A percentile compares a stretch with the other conserved stretches of the same genome.
phyloP scores from a whole-genome alignment of 2,329 filamentous ascomycete species.

The Diaporthe destruens region DNA sequence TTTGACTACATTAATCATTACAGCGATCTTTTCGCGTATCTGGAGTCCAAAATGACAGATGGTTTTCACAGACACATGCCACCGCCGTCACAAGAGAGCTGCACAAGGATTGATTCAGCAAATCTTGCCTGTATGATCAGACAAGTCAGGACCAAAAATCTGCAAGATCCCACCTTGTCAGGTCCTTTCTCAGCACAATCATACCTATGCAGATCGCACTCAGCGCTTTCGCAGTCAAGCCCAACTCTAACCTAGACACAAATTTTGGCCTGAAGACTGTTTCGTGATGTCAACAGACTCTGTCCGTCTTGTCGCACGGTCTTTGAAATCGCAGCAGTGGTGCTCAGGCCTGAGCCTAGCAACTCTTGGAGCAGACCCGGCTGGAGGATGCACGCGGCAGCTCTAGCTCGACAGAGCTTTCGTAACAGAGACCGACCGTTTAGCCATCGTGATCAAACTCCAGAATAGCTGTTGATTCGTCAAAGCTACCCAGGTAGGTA shows the following conservation, averaged over 20 bases:
- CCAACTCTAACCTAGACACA: too few relatives aligned
- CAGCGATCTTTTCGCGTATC: too few relatives aligned
- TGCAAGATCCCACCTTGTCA: neutral
- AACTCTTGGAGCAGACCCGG: neutral
- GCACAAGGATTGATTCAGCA: too few relatives aligned
- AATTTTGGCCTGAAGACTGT: neutral
- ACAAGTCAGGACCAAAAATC: too few relatives aligned
- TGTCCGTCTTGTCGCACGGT: neutral
- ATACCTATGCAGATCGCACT: too few relatives aligned
- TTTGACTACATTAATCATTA: too few relatives aligned
- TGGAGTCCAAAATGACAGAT: too few relatives aligned
- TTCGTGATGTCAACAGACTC: neutral
- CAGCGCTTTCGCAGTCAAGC: neutral
- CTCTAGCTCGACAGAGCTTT: neutral
- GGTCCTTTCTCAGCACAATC: too few relatives aligned
- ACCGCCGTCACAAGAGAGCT: too few relatives aligned
- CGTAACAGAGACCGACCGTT: neutral
- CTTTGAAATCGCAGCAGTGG: neutral
- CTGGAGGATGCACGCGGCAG: too few relatives aligned
- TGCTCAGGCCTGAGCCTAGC: neutral
- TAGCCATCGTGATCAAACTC: neutral
- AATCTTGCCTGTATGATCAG: too few relatives aligned
- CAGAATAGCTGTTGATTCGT: neutral
- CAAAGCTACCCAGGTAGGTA: neutral
- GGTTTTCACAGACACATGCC: too few relatives aligned